Evolutionary conservation across 352 stramenopile genomes (phyloP), one percentile per base, ranked within the genome.

Genomic region (Globisporangium cylindrosporum): DNA sequence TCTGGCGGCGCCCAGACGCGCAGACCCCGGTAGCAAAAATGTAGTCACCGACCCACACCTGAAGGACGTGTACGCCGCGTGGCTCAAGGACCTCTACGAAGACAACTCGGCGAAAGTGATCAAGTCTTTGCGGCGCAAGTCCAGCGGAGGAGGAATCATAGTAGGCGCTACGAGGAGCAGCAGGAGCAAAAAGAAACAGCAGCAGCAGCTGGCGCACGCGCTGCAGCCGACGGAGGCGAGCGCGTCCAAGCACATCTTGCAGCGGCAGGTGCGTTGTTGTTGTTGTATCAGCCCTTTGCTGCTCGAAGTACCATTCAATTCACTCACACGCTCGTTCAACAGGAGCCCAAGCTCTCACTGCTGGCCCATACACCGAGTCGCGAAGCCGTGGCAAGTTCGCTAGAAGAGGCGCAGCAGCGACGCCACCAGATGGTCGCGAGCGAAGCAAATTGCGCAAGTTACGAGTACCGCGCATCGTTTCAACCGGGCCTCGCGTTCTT

Each of bases 161-260:
- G 10, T 15, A 43, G 36, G 36, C 2, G 6, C 4, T 9, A 18
- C 3, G 4, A 46, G 41, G 25, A 6, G 8, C 49, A 56, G 55
- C 22, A 80, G 77, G 41, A 78, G 74, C 38, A 83, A 76, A 63
- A 76, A 71, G 48, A 73, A 73, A 68, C 72, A 70, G 57, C 70
- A 68, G 32, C 60, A 38, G 20, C 71, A 69, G 29, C 32, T 78
- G 22, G 54, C 69, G 2, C 83, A 84, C 25, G 72, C 77, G 22
- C 67, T 77, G n/a, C 73, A 90, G 34, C 74, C 82, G 29, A 91
- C 83, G 0, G 63, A 78, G 51, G 76, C 81, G 14, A 91, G 83
- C 34, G 65, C 78, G 8, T 74, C 76, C 1, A 89, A 89, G 64
- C 70, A 83, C 43, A 48, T 77, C 12, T 62, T 62, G 7, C 25